A percentile compares a stretch with the other conserved stretches of the same genome.
phyloP scores from a whole-genome alignment of 139 green algal genomes.

The Micromonas commoda region DNA sequence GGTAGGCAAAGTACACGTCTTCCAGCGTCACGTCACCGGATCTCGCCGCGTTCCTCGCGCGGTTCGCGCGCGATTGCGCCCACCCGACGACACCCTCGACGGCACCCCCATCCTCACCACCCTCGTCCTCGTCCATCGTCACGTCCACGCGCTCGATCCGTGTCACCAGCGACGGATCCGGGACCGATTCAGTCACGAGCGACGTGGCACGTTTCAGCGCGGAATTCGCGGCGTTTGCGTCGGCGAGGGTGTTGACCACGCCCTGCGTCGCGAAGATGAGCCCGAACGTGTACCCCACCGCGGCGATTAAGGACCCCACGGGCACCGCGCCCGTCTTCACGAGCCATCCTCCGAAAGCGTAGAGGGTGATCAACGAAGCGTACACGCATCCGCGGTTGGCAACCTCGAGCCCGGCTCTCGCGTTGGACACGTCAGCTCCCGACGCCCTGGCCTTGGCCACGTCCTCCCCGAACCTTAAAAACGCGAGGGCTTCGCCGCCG shows the following conservation, averaged over 20 bases:
- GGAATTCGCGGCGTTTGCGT: not conserved
- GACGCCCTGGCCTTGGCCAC: not conserved
- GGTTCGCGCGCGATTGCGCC: no score
- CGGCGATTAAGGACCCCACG: not conserved
- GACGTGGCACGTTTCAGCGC: not conserved
- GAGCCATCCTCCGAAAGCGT: slow-evolving; percentile 4
- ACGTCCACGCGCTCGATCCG: not conserved
- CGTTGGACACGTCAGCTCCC: not conserved
- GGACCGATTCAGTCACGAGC: not conserved
- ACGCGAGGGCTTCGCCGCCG: not conserved
- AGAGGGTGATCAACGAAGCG: not conserved
- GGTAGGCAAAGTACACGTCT: slow-evolving; percentile 37
- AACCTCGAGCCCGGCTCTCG: not conserved
- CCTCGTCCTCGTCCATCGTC: not conserved
- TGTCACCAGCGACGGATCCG: not conserved
- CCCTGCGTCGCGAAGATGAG: slow-evolving; percentile 19
- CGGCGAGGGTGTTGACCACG: slow-evolving; percentile 7
- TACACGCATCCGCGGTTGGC: slow-evolving; percentile 5
- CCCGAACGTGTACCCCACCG: slow-evolving; percentile 11
- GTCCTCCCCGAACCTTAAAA: not conserved
- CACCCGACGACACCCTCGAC: not conserved
- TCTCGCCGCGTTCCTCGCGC: no score
- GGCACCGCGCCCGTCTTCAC: not conserved
- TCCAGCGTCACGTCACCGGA: slow-evolving; percentile 23
- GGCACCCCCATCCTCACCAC: not conserved